Percentiles rank a stretch among this genome's conserved stretches.
Evolutionary conservation across 2,329 filamentous ascomycete species (phyloP).

Genomic region (Fusarium sp.): DNA sequence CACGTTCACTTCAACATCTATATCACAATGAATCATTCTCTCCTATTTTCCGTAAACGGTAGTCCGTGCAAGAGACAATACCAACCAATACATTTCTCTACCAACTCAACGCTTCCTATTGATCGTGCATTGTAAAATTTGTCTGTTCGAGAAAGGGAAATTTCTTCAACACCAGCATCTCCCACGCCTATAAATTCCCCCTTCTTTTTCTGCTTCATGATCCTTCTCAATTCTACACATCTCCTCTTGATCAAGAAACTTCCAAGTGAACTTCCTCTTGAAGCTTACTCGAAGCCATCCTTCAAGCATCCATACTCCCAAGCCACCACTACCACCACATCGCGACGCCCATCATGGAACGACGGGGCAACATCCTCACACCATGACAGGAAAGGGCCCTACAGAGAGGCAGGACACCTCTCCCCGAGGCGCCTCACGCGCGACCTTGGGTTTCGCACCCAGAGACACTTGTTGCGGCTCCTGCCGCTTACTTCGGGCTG

Average conservation of each 20-base stretch:
- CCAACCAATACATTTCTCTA: neutral
- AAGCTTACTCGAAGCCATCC: neutral
- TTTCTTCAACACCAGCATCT: neutral
- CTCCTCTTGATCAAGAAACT: neutral
- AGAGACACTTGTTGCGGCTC: neutral
- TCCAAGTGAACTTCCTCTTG: neutral
- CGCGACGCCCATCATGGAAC: neutral
- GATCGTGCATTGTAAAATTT: neutral
- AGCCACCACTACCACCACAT: neutral
- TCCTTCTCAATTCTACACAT: neutral
- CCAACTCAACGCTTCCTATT: neutral
- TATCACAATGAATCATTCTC: neutral
- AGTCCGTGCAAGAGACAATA: neutral
- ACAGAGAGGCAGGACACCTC: neutral
- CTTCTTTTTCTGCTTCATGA: neutral
- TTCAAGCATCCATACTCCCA: neutral
- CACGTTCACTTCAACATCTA: neutral
- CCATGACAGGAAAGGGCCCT: slow-evolving; percentile 16
- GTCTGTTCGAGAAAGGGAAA: neutral
- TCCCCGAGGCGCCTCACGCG: slow-evolving; percentile 7
- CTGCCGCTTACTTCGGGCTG: neutral
- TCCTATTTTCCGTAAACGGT: neutral
- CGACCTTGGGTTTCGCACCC: slow-evolving; percentile 1
- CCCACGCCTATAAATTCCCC: neutral
- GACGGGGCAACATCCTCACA: neutral